phyloP scores from a whole-genome alignment of 2,329 filamentous ascomycete genomes.

The Penicillium sclerotiorum region DNA sequence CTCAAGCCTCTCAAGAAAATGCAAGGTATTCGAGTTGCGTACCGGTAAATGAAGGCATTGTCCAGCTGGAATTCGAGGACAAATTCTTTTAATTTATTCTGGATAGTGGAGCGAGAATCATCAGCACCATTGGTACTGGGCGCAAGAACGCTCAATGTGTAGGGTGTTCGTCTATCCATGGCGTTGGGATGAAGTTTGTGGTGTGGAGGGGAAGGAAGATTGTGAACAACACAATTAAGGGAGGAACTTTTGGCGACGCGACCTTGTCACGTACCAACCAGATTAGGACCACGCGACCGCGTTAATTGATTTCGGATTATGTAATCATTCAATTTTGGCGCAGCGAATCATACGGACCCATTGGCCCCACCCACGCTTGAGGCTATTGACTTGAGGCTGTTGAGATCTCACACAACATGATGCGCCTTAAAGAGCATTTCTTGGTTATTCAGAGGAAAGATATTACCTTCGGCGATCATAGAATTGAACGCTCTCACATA shows the following conservation, averaged over 20 bases:
- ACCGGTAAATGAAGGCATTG: slow-evolving; percentile 94
- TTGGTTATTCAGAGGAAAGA: no score
- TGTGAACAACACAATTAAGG: slow-evolving; percentile 16
- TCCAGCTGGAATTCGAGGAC: slow-evolving; percentile 92
- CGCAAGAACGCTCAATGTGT: slow-evolving; percentile 79
- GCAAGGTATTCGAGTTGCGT: slow-evolving; percentile 25
- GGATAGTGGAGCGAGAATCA: slow-evolving; percentile 71
- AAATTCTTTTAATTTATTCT: slow-evolving; percentile 82
- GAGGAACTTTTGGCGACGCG: slow-evolving; percentile 29
- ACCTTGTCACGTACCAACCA: slow-evolving; percentile 16
- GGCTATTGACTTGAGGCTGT: no score
- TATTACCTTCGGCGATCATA: no score
- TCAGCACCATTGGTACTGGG: slow-evolving; percentile 66
- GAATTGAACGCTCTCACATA: no score
- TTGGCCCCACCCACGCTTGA: no score
- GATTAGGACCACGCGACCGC: slow-evolving; percentile 26
- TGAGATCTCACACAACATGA: no score
- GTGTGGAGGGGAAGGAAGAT: slow-evolving; percentile 20
- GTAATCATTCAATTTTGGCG: no score
- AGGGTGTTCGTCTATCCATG: slow-evolving; percentile 89
- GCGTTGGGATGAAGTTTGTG: slow-evolving; percentile 19
- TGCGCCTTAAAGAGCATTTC: no score
- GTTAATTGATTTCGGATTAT: slow-evolving; percentile 40
- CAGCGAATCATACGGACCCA: no score
- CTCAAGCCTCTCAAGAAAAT: neutral